These are phyloP conservation scores for Mortierella sp. DNA, from an alignment of 371 early-diverging fungal genomes.

Conservation along the genomic window DNA sequence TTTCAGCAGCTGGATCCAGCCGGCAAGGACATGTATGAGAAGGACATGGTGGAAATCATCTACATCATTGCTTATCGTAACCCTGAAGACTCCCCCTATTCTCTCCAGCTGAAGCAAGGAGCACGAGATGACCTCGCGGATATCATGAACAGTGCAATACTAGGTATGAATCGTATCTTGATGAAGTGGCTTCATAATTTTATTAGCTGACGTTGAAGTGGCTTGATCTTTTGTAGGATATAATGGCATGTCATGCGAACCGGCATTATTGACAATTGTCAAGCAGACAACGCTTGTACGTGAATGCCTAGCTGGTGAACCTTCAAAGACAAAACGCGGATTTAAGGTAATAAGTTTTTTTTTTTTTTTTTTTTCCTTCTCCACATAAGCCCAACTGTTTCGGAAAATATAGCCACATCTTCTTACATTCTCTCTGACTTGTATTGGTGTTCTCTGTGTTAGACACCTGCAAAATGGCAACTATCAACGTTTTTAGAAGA, in stretches of 20 bases:
- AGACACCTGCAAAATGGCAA: constrained; percentile 43
- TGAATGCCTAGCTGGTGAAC: constrained; percentile 38
- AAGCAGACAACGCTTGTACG: constrained; percentile 58
- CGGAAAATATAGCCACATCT: not conserved
- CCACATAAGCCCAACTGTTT: too few relatives aligned
- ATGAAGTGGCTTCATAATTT: not conserved
- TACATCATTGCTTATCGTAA: constrained; percentile 54
- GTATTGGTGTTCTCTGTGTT: not conserved
- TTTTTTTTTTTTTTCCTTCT: not conserved
- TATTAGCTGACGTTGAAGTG: not conserved
- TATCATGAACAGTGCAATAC: constrained; percentile 59
- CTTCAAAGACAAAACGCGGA: constrained; percentile 45
- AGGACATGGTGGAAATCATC: constrained; percentile 37
- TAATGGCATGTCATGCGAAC: constrained; percentile 55
- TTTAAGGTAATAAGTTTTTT: constrained; percentile 26
- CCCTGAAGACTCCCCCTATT: constrained; percentile 56
- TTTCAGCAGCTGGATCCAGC: constrained; percentile 31
- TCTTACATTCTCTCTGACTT: not conserved
- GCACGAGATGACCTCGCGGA: constrained; percentile 58
- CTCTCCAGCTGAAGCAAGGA: constrained; percentile 49
- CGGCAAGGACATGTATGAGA: constrained; percentile 40
- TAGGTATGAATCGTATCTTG: constrained; percentile 43
- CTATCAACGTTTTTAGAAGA: constrained; percentile 49
- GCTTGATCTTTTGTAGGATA: constrained; percentile 25
- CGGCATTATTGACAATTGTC: constrained; percentile 55